Percentiles rank a stretch among this genome's conserved stretches.
These are phyloP conservation scores for Colletotrichum caudatum DNA, from an alignment of 2,329 filamentous ascomycete species.

Conservation along the genomic window DNA sequence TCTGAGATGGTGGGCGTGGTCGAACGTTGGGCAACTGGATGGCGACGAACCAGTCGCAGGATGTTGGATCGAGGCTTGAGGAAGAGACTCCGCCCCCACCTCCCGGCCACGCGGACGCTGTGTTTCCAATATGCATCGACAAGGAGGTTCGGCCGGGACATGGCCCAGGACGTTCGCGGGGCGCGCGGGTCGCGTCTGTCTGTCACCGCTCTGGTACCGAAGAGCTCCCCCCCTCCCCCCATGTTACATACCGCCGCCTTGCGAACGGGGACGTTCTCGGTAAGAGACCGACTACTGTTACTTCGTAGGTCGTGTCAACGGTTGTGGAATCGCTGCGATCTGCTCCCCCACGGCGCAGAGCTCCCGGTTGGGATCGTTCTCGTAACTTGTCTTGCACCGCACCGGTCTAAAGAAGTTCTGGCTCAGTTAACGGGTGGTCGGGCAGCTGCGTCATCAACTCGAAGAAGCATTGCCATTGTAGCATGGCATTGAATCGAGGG, in stretches of 20 bases:
- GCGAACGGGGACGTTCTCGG: background rate
- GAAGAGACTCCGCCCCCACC: background rate
- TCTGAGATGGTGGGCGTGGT: conserved; percentile 1
- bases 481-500: too few species aligned
- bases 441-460: background rate
- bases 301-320: background rate
- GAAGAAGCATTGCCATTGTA: background rate
- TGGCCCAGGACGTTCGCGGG: background rate
- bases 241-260: background rate
- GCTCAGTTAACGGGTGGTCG: background rate
- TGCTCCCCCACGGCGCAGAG: background rate
- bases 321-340: background rate
- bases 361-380: background rate
- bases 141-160: too few species aligned
- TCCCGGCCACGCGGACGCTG: background rate
- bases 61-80: background rate
- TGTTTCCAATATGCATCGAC: background rate
- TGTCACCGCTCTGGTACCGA: too few species aligned
- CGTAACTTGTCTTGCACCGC: background rate
- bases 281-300: background rate
- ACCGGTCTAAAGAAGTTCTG: background rate
- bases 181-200: background rate
- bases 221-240: too few species aligned
- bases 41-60: background rate
- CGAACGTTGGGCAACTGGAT: background rate